Evolutionary conservation across 768 basidiomycete genomes (phyloP).

Genomic region (Pilatotrama ljubarskyi): DNA sequence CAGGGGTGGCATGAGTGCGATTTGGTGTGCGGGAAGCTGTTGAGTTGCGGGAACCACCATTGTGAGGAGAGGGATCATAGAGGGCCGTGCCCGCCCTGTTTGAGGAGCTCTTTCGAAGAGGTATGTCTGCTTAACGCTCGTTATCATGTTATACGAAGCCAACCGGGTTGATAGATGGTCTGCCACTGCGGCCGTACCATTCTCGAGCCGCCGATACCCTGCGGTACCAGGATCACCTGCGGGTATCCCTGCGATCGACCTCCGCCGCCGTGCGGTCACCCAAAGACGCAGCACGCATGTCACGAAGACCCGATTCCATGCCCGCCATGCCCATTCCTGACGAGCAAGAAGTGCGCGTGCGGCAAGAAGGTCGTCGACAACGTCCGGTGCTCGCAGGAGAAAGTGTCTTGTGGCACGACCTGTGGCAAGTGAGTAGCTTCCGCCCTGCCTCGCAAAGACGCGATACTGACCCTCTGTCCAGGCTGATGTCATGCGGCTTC

Average conservation of each 20-base stretch:
- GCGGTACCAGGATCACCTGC: slow-evolving; percentile 80
- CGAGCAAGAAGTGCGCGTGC: slow-evolving; percentile 81
- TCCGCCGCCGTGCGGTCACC: slow-evolving; percentile 79
- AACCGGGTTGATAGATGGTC: slow-evolving; percentile 47
- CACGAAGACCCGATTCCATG: slow-evolving; percentile 72
- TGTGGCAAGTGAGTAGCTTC: slow-evolving; percentile 67
- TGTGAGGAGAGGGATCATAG: slow-evolving; percentile 84
- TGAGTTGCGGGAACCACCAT: slow-evolving; percentile 74
- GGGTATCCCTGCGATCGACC: slow-evolving; percentile 76
- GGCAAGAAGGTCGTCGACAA: slow-evolving; percentile 82
- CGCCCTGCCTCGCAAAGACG: too few relatives aligned
- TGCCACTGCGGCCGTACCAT: slow-evolving; percentile 88
- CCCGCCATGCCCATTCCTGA: slow-evolving; percentile 86
- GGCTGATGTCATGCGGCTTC: slow-evolving; percentile 79
- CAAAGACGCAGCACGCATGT: slow-evolving; percentile 73
- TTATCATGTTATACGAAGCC: background rate
- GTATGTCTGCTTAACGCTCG: slow-evolving; percentile 37
- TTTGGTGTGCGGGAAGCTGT: slow-evolving; percentile 69
- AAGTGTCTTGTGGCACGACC: slow-evolving; percentile 78
- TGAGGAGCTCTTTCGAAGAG: slow-evolving; percentile 92
- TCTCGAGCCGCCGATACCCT: slow-evolving; percentile 85
- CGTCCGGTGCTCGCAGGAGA: slow-evolving; percentile 82
- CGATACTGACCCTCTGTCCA: slow-evolving; percentile 27
- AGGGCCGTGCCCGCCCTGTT: slow-evolving; percentile 79
- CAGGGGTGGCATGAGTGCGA: slow-evolving; percentile 84